These are phyloP conservation scores for Prunus persica DNA, from an alignment of 306 rosid genomes.

Conservation along the genomic window DNA sequence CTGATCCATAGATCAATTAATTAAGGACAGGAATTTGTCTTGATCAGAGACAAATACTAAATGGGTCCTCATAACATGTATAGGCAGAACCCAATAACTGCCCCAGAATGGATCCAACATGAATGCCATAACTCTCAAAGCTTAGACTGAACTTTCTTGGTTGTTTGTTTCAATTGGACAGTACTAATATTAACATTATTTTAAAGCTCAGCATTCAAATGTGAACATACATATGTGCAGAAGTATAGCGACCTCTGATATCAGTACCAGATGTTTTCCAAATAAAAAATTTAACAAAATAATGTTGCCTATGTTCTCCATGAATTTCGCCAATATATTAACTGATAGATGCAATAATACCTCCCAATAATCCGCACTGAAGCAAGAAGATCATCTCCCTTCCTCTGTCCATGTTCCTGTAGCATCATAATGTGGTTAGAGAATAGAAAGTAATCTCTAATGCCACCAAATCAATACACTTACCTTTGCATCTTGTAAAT, in stretches of 20 bases:
- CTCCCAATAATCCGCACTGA: conserved; percentile 93
- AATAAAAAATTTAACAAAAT: background rate
- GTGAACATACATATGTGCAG: background rate
- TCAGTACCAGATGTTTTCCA: background rate
- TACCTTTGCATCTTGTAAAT: conserved; percentile 90
- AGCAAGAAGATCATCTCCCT: conserved; percentile 91
- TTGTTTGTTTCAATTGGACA: background rate
- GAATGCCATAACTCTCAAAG: background rate
- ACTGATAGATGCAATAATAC: conserved; percentile 23
- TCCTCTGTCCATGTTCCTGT: conserved; percentile 76
- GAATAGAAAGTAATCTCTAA: conserved; percentile 12
- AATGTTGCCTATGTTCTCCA: background rate
- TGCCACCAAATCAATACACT: conserved; percentile 21
- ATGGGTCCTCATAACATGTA: background rate
- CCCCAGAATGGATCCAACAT: background rate
- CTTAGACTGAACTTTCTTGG: background rate
- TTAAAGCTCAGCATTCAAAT: background rate
- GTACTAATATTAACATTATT: background rate
- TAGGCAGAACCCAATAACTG: background rate
- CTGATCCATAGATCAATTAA: background rate
- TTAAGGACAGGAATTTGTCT: background rate
- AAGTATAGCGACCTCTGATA: too few relatives aligned
- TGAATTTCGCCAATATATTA: background rate
- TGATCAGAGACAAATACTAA: background rate
- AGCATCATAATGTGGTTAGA: conserved; percentile 27